These are phyloP conservation scores for Wallacemonas sp. DNA, from an alignment of 208 protist genomes.

Conservation along the genomic window DNA sequence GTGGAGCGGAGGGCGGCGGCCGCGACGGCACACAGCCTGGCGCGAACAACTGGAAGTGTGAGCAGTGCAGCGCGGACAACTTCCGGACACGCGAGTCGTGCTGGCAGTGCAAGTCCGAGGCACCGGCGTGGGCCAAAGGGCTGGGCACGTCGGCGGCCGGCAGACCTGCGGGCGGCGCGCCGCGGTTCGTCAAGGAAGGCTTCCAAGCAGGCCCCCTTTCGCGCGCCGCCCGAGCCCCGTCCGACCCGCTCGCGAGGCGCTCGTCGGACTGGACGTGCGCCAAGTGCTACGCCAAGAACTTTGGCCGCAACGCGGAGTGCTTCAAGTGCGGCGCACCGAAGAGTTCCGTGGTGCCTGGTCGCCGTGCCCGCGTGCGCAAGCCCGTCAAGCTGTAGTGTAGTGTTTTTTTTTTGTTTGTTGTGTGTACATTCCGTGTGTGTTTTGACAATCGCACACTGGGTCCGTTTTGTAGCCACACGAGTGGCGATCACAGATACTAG, in stretches of 20 bases:
- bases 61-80: conserved; percentile 78
- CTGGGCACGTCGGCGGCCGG: background rate
- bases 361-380: conserved; percentile 50
- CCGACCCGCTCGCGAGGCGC: background rate
- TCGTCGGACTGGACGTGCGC: conserved; percentile 75
- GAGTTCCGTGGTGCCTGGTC: conserved; percentile 31
- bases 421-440: too few relatives aligned
- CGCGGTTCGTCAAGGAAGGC: conserved; percentile 73
- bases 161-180: background rate
- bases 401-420: conserved; percentile 12
- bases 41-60: conserved; percentile 84
- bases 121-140: conserved; percentile 15
- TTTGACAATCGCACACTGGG: too few relatives aligned
- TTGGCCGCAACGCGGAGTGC: conserved; percentile 59
- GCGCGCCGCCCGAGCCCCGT: background rate
- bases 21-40: background rate
- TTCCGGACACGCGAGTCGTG: conserved; percentile 81
- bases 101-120: conserved; percentile 67
- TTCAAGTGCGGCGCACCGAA: conserved; percentile 83
- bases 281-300: conserved; percentile 88
- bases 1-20: background rate
- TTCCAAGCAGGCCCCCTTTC: conserved; percentile 51
- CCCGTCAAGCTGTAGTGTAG: conserved; percentile 72
- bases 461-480: too few relatives aligned
- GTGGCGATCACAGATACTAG: too few relatives aligned